These are phyloP conservation scores for Leccinum pachyderme DNA, from an alignment of 1,284 basidiomycete species.

Conservation along the genomic window DNA sequence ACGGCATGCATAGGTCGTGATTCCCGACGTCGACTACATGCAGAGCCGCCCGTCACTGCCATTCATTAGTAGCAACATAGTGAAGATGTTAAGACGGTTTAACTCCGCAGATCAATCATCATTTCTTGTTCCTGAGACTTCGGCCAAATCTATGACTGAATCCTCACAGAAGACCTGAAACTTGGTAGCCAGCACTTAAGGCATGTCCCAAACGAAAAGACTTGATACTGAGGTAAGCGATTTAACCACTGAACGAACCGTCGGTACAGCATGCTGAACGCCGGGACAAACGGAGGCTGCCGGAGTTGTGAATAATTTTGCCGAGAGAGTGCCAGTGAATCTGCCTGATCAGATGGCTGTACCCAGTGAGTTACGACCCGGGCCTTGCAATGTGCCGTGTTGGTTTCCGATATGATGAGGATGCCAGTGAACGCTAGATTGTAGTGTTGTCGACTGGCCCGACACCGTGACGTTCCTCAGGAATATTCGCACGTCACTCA, in stretches of 20 bases:
- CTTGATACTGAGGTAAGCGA: neutral
- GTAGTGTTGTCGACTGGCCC: neutral
- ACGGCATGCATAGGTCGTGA: neutral
- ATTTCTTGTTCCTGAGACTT: neutral
- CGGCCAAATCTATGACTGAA: neutral
- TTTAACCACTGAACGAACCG: neutral
- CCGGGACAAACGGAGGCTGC: neutral
- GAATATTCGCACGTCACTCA: neutral
- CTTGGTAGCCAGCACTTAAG: neutral
- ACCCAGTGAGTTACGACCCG: neutral
- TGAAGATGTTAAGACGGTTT: neutral
- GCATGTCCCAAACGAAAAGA: neutral
- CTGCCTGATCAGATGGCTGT: neutral
- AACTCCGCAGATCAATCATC: neutral
- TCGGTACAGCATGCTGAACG: neutral
- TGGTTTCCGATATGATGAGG: neutral
- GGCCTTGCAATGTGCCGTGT: neutral
- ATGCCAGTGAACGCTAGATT: neutral
- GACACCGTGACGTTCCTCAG: neutral
- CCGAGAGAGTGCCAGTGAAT: neutral
- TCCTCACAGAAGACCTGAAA: neutral
- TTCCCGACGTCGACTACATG: neutral
- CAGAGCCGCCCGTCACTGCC: neutral
- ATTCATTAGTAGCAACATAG: neutral
- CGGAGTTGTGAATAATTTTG: neutral